Conservation (phyloP, 306 rosid species). For the Clitoria ternatea region DNA sequence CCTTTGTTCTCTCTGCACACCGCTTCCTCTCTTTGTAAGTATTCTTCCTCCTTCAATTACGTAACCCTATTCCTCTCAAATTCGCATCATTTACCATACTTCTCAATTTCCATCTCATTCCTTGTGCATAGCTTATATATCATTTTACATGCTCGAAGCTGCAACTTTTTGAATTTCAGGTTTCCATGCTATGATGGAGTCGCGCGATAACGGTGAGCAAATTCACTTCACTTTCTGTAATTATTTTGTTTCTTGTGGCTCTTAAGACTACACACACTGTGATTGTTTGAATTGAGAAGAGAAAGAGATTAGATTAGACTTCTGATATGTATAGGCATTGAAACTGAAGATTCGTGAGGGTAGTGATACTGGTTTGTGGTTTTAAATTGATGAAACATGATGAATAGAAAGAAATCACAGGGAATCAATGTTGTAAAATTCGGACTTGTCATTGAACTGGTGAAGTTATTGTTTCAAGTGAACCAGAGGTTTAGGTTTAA, state of each 20-base stretch:
- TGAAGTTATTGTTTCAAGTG: too few relatives aligned
- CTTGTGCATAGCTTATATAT: background rate
- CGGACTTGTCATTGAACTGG: too few relatives aligned
- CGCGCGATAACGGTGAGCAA: slow-evolving; percentile 7
- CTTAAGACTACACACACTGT: background rate
- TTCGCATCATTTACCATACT: background rate
- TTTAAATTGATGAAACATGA: background rate
- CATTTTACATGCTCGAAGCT: background rate
- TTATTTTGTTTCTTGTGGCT: background rate
- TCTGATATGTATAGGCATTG: background rate
- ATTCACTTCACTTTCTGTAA: background rate
- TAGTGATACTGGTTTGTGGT: background rate
- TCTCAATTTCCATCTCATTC: background rate
- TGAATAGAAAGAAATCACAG: too few relatives aligned
- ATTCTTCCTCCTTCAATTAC: background rate
- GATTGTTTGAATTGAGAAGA: background rate
- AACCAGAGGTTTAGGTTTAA: too few relatives aligned
- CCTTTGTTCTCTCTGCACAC: background rate
- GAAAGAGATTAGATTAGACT: background rate
- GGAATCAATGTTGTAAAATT: too few relatives aligned
- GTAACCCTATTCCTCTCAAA: background rate
- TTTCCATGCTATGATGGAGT: slow-evolving; percentile 13
- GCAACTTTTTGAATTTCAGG: background rate
- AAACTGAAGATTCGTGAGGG: background rate
- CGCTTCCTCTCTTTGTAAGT: background rate